Evolutionary conservation across 163 green algal genomes (phyloP).

Genomic region (Chloromonas sp.): DNA sequence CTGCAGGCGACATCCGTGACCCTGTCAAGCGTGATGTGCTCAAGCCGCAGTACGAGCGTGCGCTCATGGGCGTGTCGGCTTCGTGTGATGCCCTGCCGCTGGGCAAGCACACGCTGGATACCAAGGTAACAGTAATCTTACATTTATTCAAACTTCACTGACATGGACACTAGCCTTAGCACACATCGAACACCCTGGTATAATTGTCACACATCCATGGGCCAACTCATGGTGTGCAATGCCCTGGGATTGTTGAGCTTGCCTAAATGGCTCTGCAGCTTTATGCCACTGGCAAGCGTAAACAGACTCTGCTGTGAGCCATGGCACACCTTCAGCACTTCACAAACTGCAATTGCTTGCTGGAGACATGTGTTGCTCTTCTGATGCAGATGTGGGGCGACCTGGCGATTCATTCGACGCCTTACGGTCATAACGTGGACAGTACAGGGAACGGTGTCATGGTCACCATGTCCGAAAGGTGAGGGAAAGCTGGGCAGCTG

Average conservation of each 20-base stretch:
- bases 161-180: too few relatives aligned
- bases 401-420: slow-evolving; percentile 31
- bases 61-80: slow-evolving; percentile 22
- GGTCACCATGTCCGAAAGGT: slow-evolving; percentile 16
- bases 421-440: slow-evolving; percentile 43
- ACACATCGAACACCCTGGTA: too few relatives aligned
- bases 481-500: background rate
- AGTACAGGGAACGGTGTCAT: slow-evolving; percentile 31
- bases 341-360: too few relatives aligned
- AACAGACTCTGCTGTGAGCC: too few relatives aligned
- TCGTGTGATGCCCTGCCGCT: background rate
- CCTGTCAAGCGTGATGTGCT: slow-evolving; percentile 49
- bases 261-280: too few relatives aligned
- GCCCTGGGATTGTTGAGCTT: too few relatives aligned
- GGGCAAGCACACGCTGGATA: slow-evolving; percentile 41
- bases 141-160: background rate
- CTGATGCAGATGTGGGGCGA: slow-evolving; percentile 27
- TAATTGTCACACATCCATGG: too few relatives aligned
- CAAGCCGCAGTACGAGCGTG: slow-evolving; percentile 31
- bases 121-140: slow-evolving; percentile 5
- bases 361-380: too few relatives aligned
- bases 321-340: too few relatives aligned
- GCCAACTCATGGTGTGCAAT: too few relatives aligned
- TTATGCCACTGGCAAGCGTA: too few relatives aligned
- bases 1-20: slow-evolving; percentile 43